Evolutionary conservation across 1,139 yeast species (phyloP), one percentile per base, ranked within the genome.

Genomic region (Protomyces gravidus): DNA sequence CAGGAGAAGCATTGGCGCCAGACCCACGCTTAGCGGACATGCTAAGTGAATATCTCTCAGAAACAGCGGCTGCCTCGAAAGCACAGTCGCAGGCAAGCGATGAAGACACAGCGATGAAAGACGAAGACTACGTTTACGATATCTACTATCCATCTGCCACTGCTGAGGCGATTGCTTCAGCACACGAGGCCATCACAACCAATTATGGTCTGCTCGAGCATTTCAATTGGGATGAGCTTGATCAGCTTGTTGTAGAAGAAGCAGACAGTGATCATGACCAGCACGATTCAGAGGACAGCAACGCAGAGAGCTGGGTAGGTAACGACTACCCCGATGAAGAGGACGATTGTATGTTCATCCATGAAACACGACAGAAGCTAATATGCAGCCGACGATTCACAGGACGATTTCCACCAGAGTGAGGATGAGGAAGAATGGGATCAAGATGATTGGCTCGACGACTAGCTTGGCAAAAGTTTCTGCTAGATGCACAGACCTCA

Each of bases 281-380:
- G 4, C 46, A 25, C 9, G 51, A 23, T 9, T 45, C 50, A 21
- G 51, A 53, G 15, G 58, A 53, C 32, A 53, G 58, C 51, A 53
- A 53, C 36, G 46, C 58, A 2, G 58, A 53, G 28, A 45, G 48
- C 21, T 53, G 51, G 51, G 46, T 27, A 3, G 58, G 58, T 11
- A 53, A 53, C 27, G 58, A 53, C 27, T 53, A 53, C 27, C 58
- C 58, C 23, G 58, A 53, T 15, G 58, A 53, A 25, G 50, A 45
- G n/a, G 45, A 51, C 21, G 42, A 36, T 5, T 36, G 42, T 36
- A 17, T 17, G 23, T 36, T 17, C 42, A 36, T 17, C 17, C 2
- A 36, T 17, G 15, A 5, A 15, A 17, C 17, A 15, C 3, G 25
- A 1, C 17, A 15, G 23, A 9, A 5, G 42, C 42, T 36, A 36